Evolutionary conservation across 2,329 filamentous ascomycete genomes (phyloP).

Genomic region (Penicillium freii): DNA sequence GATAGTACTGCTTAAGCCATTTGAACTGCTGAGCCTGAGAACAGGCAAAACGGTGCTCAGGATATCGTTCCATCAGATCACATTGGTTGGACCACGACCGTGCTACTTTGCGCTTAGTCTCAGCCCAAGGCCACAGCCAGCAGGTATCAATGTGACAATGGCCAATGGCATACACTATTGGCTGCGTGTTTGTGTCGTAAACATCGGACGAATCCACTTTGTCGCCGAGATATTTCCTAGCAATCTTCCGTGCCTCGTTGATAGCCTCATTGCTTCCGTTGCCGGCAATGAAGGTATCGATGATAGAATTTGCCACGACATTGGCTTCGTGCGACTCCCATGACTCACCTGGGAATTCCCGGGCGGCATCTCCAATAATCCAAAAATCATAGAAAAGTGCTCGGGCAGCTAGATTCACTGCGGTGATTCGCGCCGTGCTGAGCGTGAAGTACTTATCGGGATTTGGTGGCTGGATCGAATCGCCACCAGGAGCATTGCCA

Average conservation of each 20-base stretch:
- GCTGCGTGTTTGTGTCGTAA: constrained; percentile 71
- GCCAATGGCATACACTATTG: constrained; percentile 83
- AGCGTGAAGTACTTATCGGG: constrained; percentile 81
- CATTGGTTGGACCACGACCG: constrained; percentile 97
- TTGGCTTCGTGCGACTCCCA: constrained; percentile 87
- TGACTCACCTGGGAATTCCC: constrained; percentile 84
- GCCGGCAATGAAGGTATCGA: constrained; percentile 82
- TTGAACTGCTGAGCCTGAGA: constrained; percentile 98
- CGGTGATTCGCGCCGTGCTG: constrained; percentile 76
- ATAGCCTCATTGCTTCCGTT: constrained; percentile 71
- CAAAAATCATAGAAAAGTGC: constrained; percentile 88
- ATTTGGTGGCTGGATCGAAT: constrained; percentile 82
- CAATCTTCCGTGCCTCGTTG: constrained; percentile 75
- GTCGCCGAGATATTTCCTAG: constrained; percentile 75
- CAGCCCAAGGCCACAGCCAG: constrained; percentile 98
- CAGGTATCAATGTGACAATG: constrained; percentile 98
- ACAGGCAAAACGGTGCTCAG: constrained; percentile 86
- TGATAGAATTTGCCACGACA: constrained; percentile 79
- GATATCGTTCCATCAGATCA: constrained; percentile 90
- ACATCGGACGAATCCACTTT: constrained; percentile 79
- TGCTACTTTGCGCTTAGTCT: constrained; percentile 94
- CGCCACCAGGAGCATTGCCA: constrained; percentile 80
- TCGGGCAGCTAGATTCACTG: constrained; percentile 80
- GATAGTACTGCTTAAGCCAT: constrained; percentile 90
- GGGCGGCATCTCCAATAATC: constrained; percentile 88